Evolutionary conservation across 2,329 filamentous ascomycete genomes (phyloP).

Genomic region (Fusarium sp.): DNA sequence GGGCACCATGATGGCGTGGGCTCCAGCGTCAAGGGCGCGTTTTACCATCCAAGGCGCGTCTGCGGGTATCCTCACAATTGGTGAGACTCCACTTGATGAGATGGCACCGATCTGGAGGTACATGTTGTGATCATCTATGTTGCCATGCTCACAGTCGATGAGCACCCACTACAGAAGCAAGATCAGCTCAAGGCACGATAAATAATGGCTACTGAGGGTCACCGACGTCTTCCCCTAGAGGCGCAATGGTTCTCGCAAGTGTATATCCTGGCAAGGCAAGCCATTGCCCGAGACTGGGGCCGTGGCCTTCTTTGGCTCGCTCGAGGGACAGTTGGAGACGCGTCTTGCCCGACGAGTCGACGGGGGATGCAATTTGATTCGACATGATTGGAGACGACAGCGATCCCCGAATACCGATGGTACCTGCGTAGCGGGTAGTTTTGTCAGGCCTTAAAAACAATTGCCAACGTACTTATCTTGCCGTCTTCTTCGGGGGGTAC

Average conservation of each 20-base stretch:
- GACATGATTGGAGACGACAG: neutral
- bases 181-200: neutral
- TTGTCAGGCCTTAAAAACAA: neutral
- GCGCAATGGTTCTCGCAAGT: neutral
- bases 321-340: neutral
- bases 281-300: conserved; percentile 1
- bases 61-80: conserved; percentile 27
- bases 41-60: neutral
- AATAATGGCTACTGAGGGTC: conserved; percentile 37
- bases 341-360: neutral
- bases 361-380: neutral
- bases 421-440: neutral
- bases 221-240: conserved; percentile 2
- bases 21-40: neutral
- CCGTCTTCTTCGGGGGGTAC: neutral
- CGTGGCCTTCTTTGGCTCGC: neutral
- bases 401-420: neutral
- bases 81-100: conserved; percentile 48
- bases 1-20: conserved; percentile 11
- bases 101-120: conserved; percentile 58
- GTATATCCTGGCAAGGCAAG: neutral
- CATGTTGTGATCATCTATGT: conserved; percentile 55
- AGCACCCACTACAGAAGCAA: conserved; percentile 56
- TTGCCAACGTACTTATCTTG: neutral
- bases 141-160: conserved; percentile 58